Conservation (phyloP, 768 basidiomycete species). For the Mycena venus region DNA sequence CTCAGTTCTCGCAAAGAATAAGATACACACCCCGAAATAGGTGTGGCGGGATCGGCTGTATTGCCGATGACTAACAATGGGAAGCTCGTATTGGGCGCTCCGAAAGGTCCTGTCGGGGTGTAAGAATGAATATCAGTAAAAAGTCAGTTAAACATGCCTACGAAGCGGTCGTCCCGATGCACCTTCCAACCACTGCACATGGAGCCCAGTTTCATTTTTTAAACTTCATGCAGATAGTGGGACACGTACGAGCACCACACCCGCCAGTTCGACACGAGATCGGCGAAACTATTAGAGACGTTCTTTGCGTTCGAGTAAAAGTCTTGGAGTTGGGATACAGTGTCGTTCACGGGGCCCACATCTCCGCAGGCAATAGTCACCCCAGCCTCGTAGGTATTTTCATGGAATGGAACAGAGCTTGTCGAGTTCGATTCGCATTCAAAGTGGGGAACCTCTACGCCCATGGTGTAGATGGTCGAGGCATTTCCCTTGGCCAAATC, state of each 20-base stretch:
- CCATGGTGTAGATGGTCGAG: not conserved
- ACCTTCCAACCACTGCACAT: not conserved
- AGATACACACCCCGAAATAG: not conserved
- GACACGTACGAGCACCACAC: conserved; percentile 14
- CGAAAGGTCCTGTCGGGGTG: not conserved
- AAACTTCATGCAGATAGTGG: not conserved
- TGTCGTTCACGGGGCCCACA: conserved; percentile 17
- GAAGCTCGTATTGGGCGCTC: not conserved
- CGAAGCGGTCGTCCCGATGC: not conserved
- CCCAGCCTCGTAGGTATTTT: not conserved
- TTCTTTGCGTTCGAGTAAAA: conserved; percentile 11
- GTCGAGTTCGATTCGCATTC: not conserved
- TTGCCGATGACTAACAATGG: not conserved
- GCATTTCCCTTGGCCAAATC: conserved; percentile 29
- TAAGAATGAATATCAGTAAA: not conserved
- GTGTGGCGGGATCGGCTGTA: not conserved
- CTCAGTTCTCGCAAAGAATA: not conserved
- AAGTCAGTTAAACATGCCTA: not conserved
- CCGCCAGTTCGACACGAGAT: conserved; percentile 17
- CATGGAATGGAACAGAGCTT: not conserved
- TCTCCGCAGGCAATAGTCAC: conserved; percentile 34
- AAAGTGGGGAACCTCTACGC: not conserved
- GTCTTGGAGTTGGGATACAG: conserved; percentile 12
- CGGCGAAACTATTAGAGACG: conserved; percentile 30
- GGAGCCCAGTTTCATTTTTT: not conserved